Conservation (phyloP, 164 flowering plant genomes). For the Liriodendron chinense region DNA sequence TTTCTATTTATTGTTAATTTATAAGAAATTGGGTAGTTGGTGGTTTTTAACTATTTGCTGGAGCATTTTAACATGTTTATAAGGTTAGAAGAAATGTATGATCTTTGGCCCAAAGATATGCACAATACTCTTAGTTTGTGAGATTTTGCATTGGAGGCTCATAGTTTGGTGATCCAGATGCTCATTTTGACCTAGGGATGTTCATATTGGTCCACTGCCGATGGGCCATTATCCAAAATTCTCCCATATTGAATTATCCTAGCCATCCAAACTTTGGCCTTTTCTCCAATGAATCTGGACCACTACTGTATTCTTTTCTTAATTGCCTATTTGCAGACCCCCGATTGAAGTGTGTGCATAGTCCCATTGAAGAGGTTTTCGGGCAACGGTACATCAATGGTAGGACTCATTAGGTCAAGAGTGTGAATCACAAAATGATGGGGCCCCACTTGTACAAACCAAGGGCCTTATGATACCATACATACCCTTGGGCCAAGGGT, state of each 20-base stretch:
- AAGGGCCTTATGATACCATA: too few relatives aligned
- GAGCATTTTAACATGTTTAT: too few relatives aligned
- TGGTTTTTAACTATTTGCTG: background rate
- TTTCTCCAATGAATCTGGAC: too few relatives aligned
- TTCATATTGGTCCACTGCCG: background rate
- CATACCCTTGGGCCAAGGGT: too few relatives aligned
- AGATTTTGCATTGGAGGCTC: too few relatives aligned
- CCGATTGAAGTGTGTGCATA: background rate
- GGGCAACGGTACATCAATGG: too few relatives aligned
- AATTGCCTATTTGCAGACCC: background rate
- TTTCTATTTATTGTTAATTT: background rate
- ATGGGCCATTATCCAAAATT: background rate
- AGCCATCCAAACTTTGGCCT: background rate
- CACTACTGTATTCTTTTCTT: background rate
- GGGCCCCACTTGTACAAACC: too few relatives aligned
- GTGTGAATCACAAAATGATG: too few relatives aligned
- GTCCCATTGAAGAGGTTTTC: background rate
- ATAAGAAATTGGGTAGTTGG: background rate
- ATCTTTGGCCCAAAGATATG: background rate
- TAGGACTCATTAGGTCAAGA: too few relatives aligned
- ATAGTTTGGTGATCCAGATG: background rate
- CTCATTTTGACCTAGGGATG: background rate
- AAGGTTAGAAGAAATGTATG: background rate
- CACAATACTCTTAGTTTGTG: background rate
- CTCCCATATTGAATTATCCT: background rate